Evolutionary conservation across 2,329 filamentous ascomycete species (phyloP), one percentile per base, ranked within the genome.

Genomic region (Aotearoamyces nothofagi): DNA sequence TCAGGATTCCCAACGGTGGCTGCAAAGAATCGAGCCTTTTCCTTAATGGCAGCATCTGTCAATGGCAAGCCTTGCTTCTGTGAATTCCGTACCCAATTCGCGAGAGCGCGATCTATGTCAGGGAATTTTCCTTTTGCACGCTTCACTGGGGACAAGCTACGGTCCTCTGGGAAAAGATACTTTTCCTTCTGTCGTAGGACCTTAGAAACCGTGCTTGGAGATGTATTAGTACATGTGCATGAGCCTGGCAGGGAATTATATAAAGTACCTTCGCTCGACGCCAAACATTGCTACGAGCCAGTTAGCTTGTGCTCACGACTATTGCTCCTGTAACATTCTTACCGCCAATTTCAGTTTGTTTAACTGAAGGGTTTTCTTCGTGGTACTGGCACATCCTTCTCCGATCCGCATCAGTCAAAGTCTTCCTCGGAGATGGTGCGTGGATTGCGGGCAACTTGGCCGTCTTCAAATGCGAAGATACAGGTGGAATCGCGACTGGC

Each of bases 331-430:
- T 30, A 9, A 20, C 27, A 15, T 25, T 20, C 69, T 53, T 60
- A 80, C 76, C 69, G 56, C 90, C 90, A 55, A 98, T 98, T 48
- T 96, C 87, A 11, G 84, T 90, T 58, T 98, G 90, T 56, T 93
- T 93, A 25, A 83, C 76, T 27, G 72, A 77, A 13, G 87, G 90
- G 49, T 96, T 77, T 37, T 92, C 78, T 49, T 90, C 79, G 43
- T 87, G 80, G 53, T 87, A 94, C 47, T 83, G 69, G 53, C 90
- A 98, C 86, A 98, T 98, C 24, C 73, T 69, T 40, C 84, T 70
- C 39, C 90, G 78, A 51, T 96, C 86, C 33, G 82, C 77, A 47
- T 93, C 82, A 5, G 84, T 94, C 42, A 98, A 61, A 2, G 87
- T 96, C 55, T 83, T 83, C 42, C 84, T 67, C 4, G 81, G 79